Evolutionary conservation across 2,329 filamentous ascomycete species (phyloP), one percentile per base, ranked within the genome.

Genomic region (Dothideomycetes sp.): DNA sequence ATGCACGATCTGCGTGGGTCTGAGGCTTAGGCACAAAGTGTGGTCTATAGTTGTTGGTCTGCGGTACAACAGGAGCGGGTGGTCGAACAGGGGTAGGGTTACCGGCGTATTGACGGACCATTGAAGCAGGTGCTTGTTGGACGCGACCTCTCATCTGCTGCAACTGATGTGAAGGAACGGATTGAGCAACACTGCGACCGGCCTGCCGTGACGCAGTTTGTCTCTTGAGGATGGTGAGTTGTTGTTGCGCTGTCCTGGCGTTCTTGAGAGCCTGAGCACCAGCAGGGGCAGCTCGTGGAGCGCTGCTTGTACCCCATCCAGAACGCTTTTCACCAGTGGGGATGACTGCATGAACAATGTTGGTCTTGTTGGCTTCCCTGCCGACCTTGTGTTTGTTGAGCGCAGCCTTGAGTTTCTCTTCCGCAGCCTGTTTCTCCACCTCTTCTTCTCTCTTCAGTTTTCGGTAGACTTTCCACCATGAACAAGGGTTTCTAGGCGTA

Each of bases 381-480:
- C 69, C 63, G 23, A 74, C 65, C 25, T 78, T 72, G 47, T 80
- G 68, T 29, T 66, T 67, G 48, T 75, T 71, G 54, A 88, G 80
- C 47, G 78, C 76, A 48, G 71, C 47, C 27, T 48, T 47, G 24
- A 62, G 50, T 10, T 43, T 41, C 19, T 54, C 56, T 45, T 62
- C 57, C 22, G 54, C 50, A 20, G 46, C 52, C 18, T 52, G 45
- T 12, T 52, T 51, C 43, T 63, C 58, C 17, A 49, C 51, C 43
- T 65, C 58, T 5, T 64, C 58, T 16, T 65, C 60, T 32, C 52
- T 57, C 46, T 61, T 57, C 19, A 69, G 52, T 46, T 66, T 67
- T 13, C 55, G 67, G 64, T 93, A 95, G 11, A 93, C 70, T 41
- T 81, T 77, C 56, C 80, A 77, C 87, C 87, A 95, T 45, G 77